Evolutionary conservation across 2,329 filamentous ascomycete species (phyloP).

Genomic region (Fusarium vanettenii): DNA sequence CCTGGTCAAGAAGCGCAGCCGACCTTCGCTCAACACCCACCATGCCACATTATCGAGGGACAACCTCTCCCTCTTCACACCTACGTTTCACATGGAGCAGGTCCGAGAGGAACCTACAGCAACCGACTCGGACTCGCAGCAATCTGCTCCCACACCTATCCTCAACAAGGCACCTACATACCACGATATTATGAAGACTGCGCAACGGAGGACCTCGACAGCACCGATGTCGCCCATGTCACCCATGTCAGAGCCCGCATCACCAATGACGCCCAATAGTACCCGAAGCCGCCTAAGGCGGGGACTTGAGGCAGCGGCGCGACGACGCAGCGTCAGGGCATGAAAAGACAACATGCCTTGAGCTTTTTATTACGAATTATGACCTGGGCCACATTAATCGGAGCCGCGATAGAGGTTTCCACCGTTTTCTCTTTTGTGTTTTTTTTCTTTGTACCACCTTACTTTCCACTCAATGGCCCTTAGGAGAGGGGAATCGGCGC

Average conservation of each 20-base stretch:
- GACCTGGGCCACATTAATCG: conserved; percentile 32
- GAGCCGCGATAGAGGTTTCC: conserved; percentile 34
- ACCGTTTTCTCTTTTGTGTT: conserved; percentile 19
- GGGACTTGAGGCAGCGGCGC: conserved; percentile 42
- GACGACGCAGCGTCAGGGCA: conserved; percentile 55
- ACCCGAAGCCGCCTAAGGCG: conserved; percentile 40
- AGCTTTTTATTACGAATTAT: conserved; percentile 36
- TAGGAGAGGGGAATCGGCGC: conserved; percentile 29
- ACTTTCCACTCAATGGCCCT: conserved; percentile 26
- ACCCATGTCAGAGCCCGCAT: conserved; percentile 41
- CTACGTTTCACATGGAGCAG: conserved; percentile 49
- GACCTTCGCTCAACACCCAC: conserved; percentile 56
- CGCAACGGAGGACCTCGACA: conserved; percentile 53
- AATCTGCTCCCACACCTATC: conserved; percentile 32
- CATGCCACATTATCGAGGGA: conserved; percentile 51
- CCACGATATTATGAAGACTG: conserved; percentile 58
- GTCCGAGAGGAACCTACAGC: conserved; percentile 46
- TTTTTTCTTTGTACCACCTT: conserved; percentile 30
- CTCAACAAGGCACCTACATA: conserved; percentile 54
- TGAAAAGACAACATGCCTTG: conserved; percentile 34
- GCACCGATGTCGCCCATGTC: conserved; percentile 44
- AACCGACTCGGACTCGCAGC: conserved; percentile 36
- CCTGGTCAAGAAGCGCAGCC: conserved; percentile 66
- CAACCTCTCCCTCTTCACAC: conserved; percentile 42
- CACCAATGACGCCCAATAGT: conserved; percentile 43